Evolutionary conservation across 768 basidiomycete genomes (phyloP).

Genomic region (Mycena haematopus): DNA sequence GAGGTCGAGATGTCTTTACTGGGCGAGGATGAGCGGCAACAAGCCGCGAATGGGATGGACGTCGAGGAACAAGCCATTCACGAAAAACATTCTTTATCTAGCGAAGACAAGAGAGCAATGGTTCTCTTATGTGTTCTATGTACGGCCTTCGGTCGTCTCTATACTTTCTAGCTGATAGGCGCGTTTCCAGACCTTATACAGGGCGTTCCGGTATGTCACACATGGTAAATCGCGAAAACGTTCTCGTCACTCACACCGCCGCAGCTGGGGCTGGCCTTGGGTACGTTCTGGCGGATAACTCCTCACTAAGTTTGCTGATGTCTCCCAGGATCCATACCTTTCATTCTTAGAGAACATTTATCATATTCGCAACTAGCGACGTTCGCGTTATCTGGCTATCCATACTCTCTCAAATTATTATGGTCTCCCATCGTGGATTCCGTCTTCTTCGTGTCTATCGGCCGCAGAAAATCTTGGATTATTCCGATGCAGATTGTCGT

Average conservation of each 20-base stretch:
- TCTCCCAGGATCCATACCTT: conserved; percentile 86
- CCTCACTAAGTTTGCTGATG: neutral
- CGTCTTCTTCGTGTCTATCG: conserved; percentile 77
- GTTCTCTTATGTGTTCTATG: conserved; percentile 85
- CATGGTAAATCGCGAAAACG: conserved; percentile 17
- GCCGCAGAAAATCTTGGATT: conserved; percentile 99
- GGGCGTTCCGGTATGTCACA: conserved; percentile 80
- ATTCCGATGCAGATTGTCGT: conserved; percentile 95
- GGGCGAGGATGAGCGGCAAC: conserved; percentile 58
- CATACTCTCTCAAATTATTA: conserved; percentile 94
- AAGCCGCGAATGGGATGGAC: conserved; percentile 52
- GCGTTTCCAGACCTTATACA: conserved; percentile 70
- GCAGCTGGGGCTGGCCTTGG: conserved; percentile 88
- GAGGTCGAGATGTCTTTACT: conserved; percentile 69
- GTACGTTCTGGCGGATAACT: conserved; percentile 43
- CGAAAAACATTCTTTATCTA: conserved; percentile 24
- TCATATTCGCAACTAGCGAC: conserved; percentile 97
- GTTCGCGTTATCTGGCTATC: conserved; percentile 91
- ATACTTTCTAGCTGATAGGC: conserved; percentile 20
- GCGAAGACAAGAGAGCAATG: conserved; percentile 82
- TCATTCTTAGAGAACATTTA: conserved; percentile 92
- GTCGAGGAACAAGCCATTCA: conserved; percentile 38
- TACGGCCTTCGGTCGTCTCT: conserved; percentile 46
- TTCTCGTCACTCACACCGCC: conserved; percentile 15
- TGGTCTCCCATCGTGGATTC: conserved; percentile 99